Evolutionary conservation across 192 early-diverging fungal species (phyloP), one percentile per base, ranked within the genome.

Genomic region (Rhizophagus prolifer): DNA sequence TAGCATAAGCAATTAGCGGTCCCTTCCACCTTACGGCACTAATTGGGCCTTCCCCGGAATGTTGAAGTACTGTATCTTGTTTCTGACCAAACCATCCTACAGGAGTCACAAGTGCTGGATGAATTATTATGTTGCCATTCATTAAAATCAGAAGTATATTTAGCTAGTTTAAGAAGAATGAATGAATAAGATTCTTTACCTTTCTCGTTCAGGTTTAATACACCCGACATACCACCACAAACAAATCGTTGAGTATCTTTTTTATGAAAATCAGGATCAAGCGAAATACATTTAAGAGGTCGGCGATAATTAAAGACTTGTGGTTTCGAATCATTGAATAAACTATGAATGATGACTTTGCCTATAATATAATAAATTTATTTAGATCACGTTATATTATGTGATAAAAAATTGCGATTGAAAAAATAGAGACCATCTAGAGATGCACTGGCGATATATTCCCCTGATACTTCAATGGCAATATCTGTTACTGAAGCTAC

Each of bases 1-100:
- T 96, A 2, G 96, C 94, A 96, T 96, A 99, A 0, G 96, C 97
- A 79, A 98, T 93, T 76, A 93, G 88, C 30, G 86, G 88, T 7
- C 83, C 89, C 41, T 90, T 82, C 98, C 98, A 99, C 78, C 91
- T 88, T 58, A 96, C 90, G 16, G 90, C 86, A 80, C 91, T 94
- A 50, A 99, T 92, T 4, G 94, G 92, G 0, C 98, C 98, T 61
- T 96, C 93, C 50, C 95, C 95, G 7, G 92, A 93, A 72, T 93
- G 92, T 47, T 76, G 74, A 67, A 99, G 82, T 1, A 94, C 86
- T 30, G 86, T 89, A 76, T 96, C 92, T 23, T 58, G 47, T 62
- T 87, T 86, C 65, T 91, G 89, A 19, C 95, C 95, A 64, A 95
- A 91, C 98, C 98, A 99, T 34, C 91, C 88, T 85, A 81, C 19